Evolutionary conservation across 305 asterid species (phyloP).

Genomic region (Salvia sclarea): DNA sequence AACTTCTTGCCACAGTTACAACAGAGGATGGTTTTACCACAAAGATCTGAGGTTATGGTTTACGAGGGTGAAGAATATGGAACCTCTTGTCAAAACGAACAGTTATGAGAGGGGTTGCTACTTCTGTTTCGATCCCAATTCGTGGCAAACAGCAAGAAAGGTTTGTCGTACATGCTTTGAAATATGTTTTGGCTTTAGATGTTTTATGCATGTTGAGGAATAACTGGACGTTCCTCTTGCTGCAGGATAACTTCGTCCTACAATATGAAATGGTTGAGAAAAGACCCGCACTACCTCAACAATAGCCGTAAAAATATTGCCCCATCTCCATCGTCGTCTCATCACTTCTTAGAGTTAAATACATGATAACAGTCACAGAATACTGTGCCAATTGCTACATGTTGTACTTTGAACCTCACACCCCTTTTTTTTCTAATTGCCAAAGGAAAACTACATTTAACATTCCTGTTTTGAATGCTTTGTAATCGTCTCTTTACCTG

Average conservation of each 20-base stretch:
- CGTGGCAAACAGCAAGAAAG: slow-evolving; percentile 76
- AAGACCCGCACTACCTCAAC: slow-evolving; percentile 58
- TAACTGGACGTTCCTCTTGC: not conserved
- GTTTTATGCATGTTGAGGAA: not conserved
- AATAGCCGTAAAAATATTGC: slow-evolving; percentile 18
- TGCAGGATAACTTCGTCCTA: slow-evolving; percentile 79
- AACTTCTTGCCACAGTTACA: slow-evolving; percentile 43
- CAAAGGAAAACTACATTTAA: slow-evolving; percentile 16
- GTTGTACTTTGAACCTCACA: slow-evolving; percentile 36
- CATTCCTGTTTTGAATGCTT: not conserved
- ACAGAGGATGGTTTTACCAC: slow-evolving; percentile 89
- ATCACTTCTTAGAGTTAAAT: slow-evolving; percentile 11
- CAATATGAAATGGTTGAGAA: slow-evolving; percentile 77
- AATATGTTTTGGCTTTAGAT: slow-evolving; percentile 13
- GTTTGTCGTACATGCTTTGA: slow-evolving; percentile 37
- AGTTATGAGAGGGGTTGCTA: slow-evolving; percentile 77
- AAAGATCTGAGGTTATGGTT: slow-evolving; percentile 72
- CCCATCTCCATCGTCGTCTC: not conserved
- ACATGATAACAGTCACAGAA: slow-evolving; percentile 10
- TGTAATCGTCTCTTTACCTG: not conserved
- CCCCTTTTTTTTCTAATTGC: slow-evolving; percentile 10
- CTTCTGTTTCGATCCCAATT: slow-evolving; percentile 72
- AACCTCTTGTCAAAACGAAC: slow-evolving; percentile 67
- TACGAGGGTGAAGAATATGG: slow-evolving; percentile 60
- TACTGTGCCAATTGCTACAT: slow-evolving; percentile 23